Evolutionary conservation across 2,329 filamentous ascomycete genomes (phyloP), one percentile per base, ranked within the genome.

Genomic region (Metarhizium brunneum): DNA sequence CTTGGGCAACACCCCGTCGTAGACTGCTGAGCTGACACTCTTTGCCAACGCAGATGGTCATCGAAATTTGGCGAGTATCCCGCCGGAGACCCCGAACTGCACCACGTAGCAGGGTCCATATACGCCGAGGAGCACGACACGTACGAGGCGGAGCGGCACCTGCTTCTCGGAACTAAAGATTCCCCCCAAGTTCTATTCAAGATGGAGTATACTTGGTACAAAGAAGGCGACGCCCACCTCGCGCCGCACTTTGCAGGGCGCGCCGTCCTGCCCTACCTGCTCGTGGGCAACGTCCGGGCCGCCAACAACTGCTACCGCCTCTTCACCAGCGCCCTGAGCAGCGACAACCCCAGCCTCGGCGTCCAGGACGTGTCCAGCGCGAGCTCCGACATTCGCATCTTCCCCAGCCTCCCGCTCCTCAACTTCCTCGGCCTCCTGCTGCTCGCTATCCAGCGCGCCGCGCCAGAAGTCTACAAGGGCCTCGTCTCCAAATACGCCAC

Each of bases 171-270:
- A 58, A 97, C 91, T 10, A 88, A 87, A 63, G 91, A 95, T 70
- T 96, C 91, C 0, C 82, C 92, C 42, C 85, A 90, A 62, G 79
- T 88, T 11, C 81, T 99, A 54, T 85, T 86, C 51, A 83, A 84
- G 63, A 81, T 97, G 73, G 90, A 97, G 71, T 97, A 95, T 70
- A 80, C 85, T 52, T 99, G 94, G 94, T 99, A 97, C 77, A 85
- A 82, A 59, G 84, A 91, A 65, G 90, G 95, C 71, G 89, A 92
- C 53, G 83, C 90, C 2, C 91, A 96, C 69, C 91, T 88, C 1
- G 94, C 94, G 1, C 86, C 90, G 4, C 76, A 90, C 55, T 99
- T 95, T 72, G 88, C 86, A 60, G 90, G 88, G 11, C 88, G 94
- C 62, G 91, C 87, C 32, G 82, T 97, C 47, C 83, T 99, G 45